Conservation (phyloP, 2,329 filamentous ascomycete species). For the Verticillium nonalfalfae region DNA sequence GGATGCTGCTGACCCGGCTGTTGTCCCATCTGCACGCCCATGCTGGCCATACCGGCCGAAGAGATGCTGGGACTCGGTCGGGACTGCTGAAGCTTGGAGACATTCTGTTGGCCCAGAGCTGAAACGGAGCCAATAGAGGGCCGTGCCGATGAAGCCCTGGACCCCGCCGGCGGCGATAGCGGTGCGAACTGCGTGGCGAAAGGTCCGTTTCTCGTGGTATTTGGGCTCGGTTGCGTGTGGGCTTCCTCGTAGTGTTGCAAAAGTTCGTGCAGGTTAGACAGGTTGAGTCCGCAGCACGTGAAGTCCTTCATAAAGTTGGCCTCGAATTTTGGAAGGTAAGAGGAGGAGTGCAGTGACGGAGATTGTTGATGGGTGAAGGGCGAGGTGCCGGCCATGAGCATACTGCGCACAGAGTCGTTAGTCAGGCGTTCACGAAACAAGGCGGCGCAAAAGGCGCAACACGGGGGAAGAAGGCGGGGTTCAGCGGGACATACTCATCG, state of each 20-base stretch:
- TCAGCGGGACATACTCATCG: constrained; percentile 73
- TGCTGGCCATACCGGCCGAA: constrained; percentile 6
- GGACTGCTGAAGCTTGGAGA: neutral
- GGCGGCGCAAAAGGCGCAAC: neutral
- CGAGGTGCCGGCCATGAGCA: constrained; percentile 95
- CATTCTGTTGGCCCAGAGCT: constrained; percentile 7
- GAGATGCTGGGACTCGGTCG: constrained; percentile 1
- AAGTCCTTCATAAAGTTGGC: constrained; percentile 98
- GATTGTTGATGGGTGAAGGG: constrained; percentile 76
- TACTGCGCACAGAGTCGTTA: constrained; percentile 44
- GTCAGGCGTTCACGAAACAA: neutral
- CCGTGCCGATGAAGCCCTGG: constrained; percentile 1
- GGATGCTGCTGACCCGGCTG: constrained; percentile 27
- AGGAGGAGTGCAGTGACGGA: constrained; percentile 94
- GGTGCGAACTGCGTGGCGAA: constrained; percentile 31
- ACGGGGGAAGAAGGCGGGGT: neutral
- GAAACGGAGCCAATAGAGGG: constrained; percentile 9
- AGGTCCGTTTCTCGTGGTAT: constrained; percentile 26
- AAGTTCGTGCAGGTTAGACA: constrained; percentile 89
- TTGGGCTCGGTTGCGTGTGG: constrained; percentile 65
- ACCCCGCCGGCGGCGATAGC: constrained; percentile 7
- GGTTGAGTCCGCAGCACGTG: constrained; percentile 82
- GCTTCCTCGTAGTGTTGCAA: constrained; percentile 95
- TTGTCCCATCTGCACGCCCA: constrained; percentile 22
- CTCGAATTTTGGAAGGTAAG: constrained; percentile 92